These are phyloP conservation scores for Malus asiatica DNA, from an alignment of 306 rosid genomes.

Conservation along the genomic window DNA sequence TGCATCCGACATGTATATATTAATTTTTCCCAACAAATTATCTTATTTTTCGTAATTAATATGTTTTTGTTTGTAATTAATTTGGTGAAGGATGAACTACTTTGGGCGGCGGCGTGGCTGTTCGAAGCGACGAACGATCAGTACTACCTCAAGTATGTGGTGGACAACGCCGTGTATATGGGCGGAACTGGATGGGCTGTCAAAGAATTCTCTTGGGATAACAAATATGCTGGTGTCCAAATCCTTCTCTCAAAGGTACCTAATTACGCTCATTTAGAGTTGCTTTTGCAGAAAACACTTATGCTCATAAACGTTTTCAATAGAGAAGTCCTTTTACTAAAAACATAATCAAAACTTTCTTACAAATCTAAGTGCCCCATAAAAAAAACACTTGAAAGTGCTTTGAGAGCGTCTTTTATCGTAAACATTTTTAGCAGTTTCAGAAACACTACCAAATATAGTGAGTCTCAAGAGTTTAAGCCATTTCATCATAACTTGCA, in stretches of 20 bases:
- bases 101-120: conserved; percentile 94
- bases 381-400: too few species aligned
- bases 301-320: too few species aligned
- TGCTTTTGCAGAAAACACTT: too few species aligned
- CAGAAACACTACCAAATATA: too few species aligned
- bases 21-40: background rate
- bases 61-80: background rate
- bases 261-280: too few species aligned
- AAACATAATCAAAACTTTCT: too few species aligned
- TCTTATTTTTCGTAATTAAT: background rate
- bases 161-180: conserved; percentile 59
- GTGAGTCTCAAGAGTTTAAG: too few species aligned
- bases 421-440: too few species aligned
- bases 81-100: conserved; percentile 60
- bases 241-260: conserved; percentile 67
- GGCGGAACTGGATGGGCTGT: conserved; percentile 93
- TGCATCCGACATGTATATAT: background rate
- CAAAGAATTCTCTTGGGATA: conserved; percentile 89
- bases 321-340: too few species aligned
- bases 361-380: too few species aligned
- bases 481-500: conserved; percentile 9
- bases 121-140: conserved; percentile 60
- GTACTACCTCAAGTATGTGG: conserved; percentile 68
- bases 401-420: too few species aligned
- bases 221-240: conserved; percentile 82